Base-by-base conservation (phyloP, 305 asterid species). In the Fraxinus sp. region DNA sequence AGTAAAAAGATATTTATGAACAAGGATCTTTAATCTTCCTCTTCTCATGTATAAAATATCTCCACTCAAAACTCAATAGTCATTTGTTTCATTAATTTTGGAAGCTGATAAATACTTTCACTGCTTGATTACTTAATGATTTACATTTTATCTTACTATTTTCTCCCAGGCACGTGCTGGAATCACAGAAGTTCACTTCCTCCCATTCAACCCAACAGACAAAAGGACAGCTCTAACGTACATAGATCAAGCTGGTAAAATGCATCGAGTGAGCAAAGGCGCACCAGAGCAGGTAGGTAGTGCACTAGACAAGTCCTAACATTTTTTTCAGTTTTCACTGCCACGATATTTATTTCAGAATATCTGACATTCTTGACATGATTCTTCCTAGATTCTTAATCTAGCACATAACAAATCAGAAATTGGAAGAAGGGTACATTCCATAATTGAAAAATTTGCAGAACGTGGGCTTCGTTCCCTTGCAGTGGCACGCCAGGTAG, bases 251-350 rank as follows among this genome's bases (percentile, higher is more conserved):
- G 86, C 83, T 74, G 93, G 89, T 66, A 88, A 84, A 79, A 90
- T 88, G 93, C 90, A 86, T 72, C 86, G 90, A 85, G 91, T 87
- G 84, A 90, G 91, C 87, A 90, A 90, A 85, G 93, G 93, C 5
- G 92, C 92, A 55, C 93, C 92, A 6, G 92, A 90, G 84, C 66
- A 57, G 66, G 66, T 57, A n/a, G 66, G 66, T 18, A 57, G 66
- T n/a, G 2, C 8, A 55, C 24, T 55, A n/a, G 66, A 55, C 66
- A 55, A 55, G 26, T 7, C 66, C 66, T n/a, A 18, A n/a, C 26
- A 57, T n/a, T 57, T 57, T 52, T 57, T 18, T 55, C 66, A 57
- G 26, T 57, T 57, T 18, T 57, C 66, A 57, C 66, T 6, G 26
- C 62, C 22, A 5, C 4, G 11, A 57, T n/a, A 74, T 28, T 9